Percentiles rank a stretch among this genome's conserved stretches.
Conservation (phyloP, 805 yeast genomes). For the Lachancea fermentati region DNA sequence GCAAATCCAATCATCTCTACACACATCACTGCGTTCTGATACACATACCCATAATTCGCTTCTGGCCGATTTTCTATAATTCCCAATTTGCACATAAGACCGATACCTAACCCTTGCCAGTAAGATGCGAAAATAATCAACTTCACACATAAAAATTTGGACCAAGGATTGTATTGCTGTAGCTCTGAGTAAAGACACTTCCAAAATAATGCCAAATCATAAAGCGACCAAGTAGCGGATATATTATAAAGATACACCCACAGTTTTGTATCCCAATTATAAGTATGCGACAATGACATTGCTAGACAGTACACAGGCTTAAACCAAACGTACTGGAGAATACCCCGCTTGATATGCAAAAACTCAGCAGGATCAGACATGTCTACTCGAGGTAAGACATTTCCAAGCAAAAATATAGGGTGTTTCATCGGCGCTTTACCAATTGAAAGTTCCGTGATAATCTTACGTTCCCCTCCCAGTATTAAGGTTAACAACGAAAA, state of each 20-base stretch:
- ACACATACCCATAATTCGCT: slow-evolving; percentile 45
- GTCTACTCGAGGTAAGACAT: slow-evolving; percentile 55
- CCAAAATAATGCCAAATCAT: slow-evolving; percentile 89
- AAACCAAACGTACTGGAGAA: slow-evolving; percentile 91
- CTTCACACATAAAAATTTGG: slow-evolving; percentile 89
- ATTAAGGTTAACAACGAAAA: slow-evolving; percentile 75
- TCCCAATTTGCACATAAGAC: slow-evolving; percentile 46
- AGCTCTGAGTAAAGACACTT: slow-evolving; percentile 76
- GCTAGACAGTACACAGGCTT: slow-evolving; percentile 75
- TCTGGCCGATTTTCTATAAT: slow-evolving; percentile 32
- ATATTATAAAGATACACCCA: slow-evolving; percentile 70
- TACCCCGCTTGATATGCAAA: slow-evolving; percentile 71
- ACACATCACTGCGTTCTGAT: slow-evolving; percentile 76
- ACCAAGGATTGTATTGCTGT: slow-evolving; percentile 78
- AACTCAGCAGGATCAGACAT: slow-evolving; percentile 83
- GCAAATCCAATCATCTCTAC: slow-evolving; percentile 84
- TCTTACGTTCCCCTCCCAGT: slow-evolving; percentile 88
- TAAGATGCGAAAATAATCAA: slow-evolving; percentile 94
- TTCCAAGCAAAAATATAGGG: slow-evolving; percentile 46
- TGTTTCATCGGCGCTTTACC: slow-evolving; percentile 70
- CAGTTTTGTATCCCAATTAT: slow-evolving; percentile 46
- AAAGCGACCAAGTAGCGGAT: slow-evolving; percentile 76
- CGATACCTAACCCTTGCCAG: slow-evolving; percentile 81
- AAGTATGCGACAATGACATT: slow-evolving; percentile 40
- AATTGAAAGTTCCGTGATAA: slow-evolving; percentile 57